These are phyloP conservation scores for Fusarium albidum DNA, from an alignment of 2,329 filamentous ascomycete species.

Conservation along the genomic window DNA sequence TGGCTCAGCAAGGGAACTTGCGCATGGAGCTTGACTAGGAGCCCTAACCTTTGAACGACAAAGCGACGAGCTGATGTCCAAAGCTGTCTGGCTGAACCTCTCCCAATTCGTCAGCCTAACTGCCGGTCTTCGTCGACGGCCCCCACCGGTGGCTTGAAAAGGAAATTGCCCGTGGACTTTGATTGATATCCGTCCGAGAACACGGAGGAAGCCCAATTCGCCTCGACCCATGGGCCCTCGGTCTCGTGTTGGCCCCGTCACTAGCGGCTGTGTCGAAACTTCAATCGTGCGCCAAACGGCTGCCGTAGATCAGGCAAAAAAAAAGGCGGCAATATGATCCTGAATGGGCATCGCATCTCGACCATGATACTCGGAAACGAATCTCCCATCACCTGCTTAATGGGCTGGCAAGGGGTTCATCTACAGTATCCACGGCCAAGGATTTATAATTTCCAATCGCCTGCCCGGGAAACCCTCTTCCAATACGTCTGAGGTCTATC, in stretches of 20 bases:
- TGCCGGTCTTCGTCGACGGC: slow-evolving; percentile 32
- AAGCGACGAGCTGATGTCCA: slow-evolving; percentile 30
- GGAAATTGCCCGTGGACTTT: slow-evolving; percentile 27
- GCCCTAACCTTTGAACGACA: slow-evolving; percentile 19
- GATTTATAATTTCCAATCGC: background rate
- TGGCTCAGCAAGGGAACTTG: slow-evolving; percentile 30
- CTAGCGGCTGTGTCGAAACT: slow-evolving; percentile 4
- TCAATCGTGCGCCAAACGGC: background rate
- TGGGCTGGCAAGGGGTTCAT: background rate
- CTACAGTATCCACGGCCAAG: background rate
- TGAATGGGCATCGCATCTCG: background rate
- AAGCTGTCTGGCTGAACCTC: slow-evolving; percentile 30
- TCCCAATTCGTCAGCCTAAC: slow-evolving; percentile 35
- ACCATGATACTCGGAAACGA: background rate
- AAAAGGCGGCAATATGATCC: too few relatives aligned
- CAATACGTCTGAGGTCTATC: background rate
- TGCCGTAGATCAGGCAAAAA: background rate
- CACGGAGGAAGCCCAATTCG: slow-evolving; percentile 24
- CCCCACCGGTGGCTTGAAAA: slow-evolving; percentile 26
- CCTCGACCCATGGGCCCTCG: slow-evolving; percentile 18
- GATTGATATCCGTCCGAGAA: slow-evolving; percentile 29
- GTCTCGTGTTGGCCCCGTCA: slow-evolving; percentile 15
- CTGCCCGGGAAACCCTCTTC: background rate
- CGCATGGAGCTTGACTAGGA: slow-evolving; percentile 35
- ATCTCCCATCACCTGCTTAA: background rate